Base-by-base conservation (phyloP, 306 rosid genomes). In the Cucumis cinereus region DNA sequence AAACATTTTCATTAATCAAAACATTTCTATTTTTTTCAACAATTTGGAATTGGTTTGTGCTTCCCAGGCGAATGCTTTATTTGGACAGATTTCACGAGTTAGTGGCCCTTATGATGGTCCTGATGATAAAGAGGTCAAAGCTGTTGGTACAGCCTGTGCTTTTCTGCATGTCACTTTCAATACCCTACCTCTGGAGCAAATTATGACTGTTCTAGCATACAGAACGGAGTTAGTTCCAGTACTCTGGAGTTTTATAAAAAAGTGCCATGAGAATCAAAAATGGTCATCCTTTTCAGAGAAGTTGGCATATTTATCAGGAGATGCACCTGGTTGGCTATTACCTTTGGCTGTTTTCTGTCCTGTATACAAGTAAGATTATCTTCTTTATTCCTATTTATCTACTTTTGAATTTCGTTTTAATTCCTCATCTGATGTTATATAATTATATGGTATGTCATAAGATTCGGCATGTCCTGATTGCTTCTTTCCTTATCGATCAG, bases 301-400 rank as follows among this genome's bases (percentile, higher is more conserved):
- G 78, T 75, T 89, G 78, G 83, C 92, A 71, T 87, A 82, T 85
- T 89, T 91, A 62, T 84, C 96, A 10, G 97, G 96, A 66, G 98
- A 91, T 84, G 88, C 93, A 16, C 97, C 97, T 83, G 98, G 98
- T 79, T 93, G 97, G 98, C 86, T 93, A 57, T 85, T 93, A 77
- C 97, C 98, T 73, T 84, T 93, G 82, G 92, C 93, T 73, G 98
- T 93, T 70, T 93, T 93, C 83, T 91, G 98, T 81, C 98, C 98
- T 13, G 97, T 93, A 79, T 93, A 93, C 91, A 93, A 91, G 98
- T 93, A 89, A 84, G 84, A 72, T 49, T 61, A 36, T 81, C 68
- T n/a, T 40, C 50, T 79, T 69, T 33, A 70, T 76, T 54, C 56
- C 59, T 10, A 16, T 49, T 50, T 40, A 43, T 19, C 60, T n/a